Evolutionary conservation across 768 basidiomycete genomes (phyloP), one percentile per base, ranked within the genome.

Genomic region (Suillus bovinus): DNA sequence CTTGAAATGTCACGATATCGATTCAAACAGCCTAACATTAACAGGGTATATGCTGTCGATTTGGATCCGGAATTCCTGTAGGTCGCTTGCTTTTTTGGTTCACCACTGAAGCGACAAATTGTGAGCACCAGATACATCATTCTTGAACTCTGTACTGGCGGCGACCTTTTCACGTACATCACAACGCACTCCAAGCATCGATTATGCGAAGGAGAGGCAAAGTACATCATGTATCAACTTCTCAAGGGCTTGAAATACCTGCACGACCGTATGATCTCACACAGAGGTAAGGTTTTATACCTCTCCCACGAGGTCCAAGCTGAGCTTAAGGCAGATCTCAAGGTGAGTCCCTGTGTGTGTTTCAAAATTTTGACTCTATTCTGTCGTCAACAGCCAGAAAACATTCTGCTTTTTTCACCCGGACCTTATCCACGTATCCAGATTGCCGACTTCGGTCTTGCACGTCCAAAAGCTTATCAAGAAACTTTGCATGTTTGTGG

Each of bases 81-180:
- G 54, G 81, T 72, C 53, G 22, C 55, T 56, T 56, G 36, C 20
- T 39, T 27, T 31, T 38, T 4, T 6, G 38, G 27, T 20, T 56
- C 27, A 14, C 24, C 17, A 27, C 38, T 27, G 27, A 24, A 56
- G 38, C 38, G 27, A 24, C 24, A 39, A 38, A 29, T 44, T 41
- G 24, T 60, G 58, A 27, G 44, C 50, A 42, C 38, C 59, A 90
- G 88, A 33, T 88, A 93, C 72, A 90, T 94, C 47, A 93, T 94
- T 74, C 85, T 94, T 38, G 88, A 94, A 72, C 79, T 94, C 9
- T 93, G 90, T 68, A 93, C 91, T 0, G 91, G 92, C 11, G 92
- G 91, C 27, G 92, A 94, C 69, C 81, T 94, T n/a, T 93, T 93
- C 73, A 90, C 90, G 3, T 93, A 93, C 73, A 89, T 94, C 65